Conservation (phyloP, 2,329 filamentous ascomycete species). For the Neodidymelliopsis sp. region DNA sequence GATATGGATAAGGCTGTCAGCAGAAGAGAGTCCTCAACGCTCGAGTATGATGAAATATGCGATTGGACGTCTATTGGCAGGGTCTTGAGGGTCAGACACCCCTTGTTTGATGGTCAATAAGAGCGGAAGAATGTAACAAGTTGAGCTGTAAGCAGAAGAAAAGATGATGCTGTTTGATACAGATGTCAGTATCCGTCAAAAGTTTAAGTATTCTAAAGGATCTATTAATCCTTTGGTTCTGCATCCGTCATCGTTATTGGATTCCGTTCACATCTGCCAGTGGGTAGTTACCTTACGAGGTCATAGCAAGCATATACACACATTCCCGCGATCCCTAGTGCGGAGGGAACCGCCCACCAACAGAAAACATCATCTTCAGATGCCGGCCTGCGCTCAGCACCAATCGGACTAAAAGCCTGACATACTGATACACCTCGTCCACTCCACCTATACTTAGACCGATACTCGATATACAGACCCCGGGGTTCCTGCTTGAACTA, state of each 20-base stretch:
- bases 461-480: too few species aligned
- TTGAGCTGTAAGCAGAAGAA: conserved; percentile 14
- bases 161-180: conserved; percentile 23
- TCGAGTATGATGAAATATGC: conserved; percentile 20
- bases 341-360: neutral
- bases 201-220: conserved; percentile 1
- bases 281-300: neutral
- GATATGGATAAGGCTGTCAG: conserved; percentile 33
- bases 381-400: neutral
- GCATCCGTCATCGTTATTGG: neutral
- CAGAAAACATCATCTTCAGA: neutral
- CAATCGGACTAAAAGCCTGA: too few species aligned
- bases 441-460: too few species aligned
- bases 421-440: too few species aligned
- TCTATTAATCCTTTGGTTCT: neutral
- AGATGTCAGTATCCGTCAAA: conserved; percentile 1
- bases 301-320: neutral
- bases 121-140: conserved; percentile 23
- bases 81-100: conserved; percentile 27
- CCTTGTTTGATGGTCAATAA: conserved; percentile 30
- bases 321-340: neutral
- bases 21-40: conserved; percentile 17
- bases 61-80: conserved; percentile 25
- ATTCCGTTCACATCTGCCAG: neutral
- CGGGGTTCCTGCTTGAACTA: neutral